Percentiles rank a stretch among this genome's conserved stretches.
These are phyloP conservation scores for Jackrogersella multiformis DNA, from an alignment of 495 filamentous ascomycete species.

Conservation along the genomic window DNA sequence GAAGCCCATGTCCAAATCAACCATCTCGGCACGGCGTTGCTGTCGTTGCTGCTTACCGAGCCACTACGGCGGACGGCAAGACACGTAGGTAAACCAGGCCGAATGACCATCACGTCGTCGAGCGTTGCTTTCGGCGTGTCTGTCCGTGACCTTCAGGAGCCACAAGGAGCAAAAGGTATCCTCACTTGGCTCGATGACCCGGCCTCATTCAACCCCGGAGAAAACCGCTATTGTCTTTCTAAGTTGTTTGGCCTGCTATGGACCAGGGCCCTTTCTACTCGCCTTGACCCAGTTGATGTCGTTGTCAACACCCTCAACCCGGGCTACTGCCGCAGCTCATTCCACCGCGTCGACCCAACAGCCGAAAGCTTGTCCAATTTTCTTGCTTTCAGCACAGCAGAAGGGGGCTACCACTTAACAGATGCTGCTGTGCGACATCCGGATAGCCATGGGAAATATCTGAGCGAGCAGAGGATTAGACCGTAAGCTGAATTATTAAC, in stretches of 20 bases:
- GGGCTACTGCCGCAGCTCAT: constrained; percentile 56
- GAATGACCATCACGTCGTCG: constrained; percentile 55
- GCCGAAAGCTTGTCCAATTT: constrained; percentile 30
- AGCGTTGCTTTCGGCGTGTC: constrained; percentile 47
- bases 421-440: constrained; percentile 36
- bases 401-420: constrained; percentile 34
- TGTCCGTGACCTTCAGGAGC: constrained; percentile 45
- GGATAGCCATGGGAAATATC: constrained; percentile 38
- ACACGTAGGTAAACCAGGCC: constrained; percentile 39
- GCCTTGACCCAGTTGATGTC: constrained; percentile 48
- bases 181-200: constrained; percentile 57
- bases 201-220: constrained; percentile 43
- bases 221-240: constrained; percentile 53
- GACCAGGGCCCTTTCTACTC: constrained; percentile 55
- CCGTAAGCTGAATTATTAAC: constrained; percentile 24
- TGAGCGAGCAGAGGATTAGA: constrained; percentile 39
- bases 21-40: constrained; percentile 43
- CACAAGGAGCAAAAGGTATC: constrained; percentile 47
- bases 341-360: constrained; percentile 48
- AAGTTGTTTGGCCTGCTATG: constrained; percentile 63
- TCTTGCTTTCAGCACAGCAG: constrained; percentile 25
- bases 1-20: constrained; percentile 59
- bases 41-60: constrained; percentile 21
- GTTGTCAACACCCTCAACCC: constrained; percentile 64
- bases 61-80: constrained; percentile 51